A percentile compares a stretch with the other conserved stretches of the same genome.
phyloP scores from a whole-genome alignment of 768 basidiomycete species.

The Piloderma croceum region DNA sequence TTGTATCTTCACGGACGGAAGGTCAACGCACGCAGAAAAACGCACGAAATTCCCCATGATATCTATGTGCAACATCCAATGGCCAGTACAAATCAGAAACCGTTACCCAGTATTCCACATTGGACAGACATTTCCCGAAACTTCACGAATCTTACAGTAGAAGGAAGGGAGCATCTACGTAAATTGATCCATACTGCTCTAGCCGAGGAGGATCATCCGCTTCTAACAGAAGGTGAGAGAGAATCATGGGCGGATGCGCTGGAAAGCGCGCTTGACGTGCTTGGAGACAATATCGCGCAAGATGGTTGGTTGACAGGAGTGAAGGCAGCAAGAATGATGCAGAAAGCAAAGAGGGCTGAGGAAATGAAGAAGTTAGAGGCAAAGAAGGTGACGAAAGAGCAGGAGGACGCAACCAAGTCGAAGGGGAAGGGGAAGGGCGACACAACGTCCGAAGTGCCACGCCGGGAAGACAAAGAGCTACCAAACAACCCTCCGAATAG shows the following conservation, averaged over 20 bases:
- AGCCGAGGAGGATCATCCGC: conserved; percentile 14
- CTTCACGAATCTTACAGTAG: conserved; percentile 18
- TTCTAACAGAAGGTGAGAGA: conserved; percentile 12
- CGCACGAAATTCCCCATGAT: no score
- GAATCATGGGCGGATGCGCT: conserved; percentile 42
- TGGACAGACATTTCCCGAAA: conserved; percentile 7
- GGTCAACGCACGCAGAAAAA: no score
- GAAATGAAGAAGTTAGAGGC: conserved; percentile 17
- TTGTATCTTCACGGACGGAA: no score
- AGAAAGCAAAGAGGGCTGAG: conserved; percentile 20
- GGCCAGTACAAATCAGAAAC: conserved; percentile 17
- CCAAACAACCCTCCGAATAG: neutral
- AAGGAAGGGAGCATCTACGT: conserved; percentile 20
- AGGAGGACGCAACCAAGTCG: conserved; percentile 5
- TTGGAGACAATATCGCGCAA: conserved; percentile 34
- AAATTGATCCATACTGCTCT: conserved; percentile 20
- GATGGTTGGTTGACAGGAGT: conserved; percentile 46
- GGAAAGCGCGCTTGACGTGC: conserved; percentile 42
- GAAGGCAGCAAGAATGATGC: conserved; percentile 19
- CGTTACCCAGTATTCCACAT: conserved; percentile 17
- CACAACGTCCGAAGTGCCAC: conserved; percentile 9
- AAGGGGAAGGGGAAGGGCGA: conserved; percentile 12
- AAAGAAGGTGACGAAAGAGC: conserved; percentile 14
- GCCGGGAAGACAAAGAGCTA: neutral
- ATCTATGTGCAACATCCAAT: no score